phyloP scores from a whole-genome alignment of 345 rosid genomes.

The Arabidopsis thaliana region TAIR10.1 NC_003076.8:21036001-21036500 shows the following conservation, averaged over 20 bases:
- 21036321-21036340: neutral
- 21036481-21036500: slow-evolving; percentile 5
- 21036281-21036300: neutral
- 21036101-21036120: neutral
- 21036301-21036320: neutral
- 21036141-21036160: neutral
- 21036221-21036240: neutral
- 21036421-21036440: slow-evolving; percentile 39
- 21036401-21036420: slow-evolving; percentile 33
- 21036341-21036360: neutral
- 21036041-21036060: neutral
- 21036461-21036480: slow-evolving; percentile 7
- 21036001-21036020: neutral
- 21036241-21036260: slow-evolving; percentile 3
- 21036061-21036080: neutral
- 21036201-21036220: neutral
- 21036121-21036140: neutral
- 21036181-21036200: neutral
- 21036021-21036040: slow-evolving; percentile 20
- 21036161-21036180: neutral
- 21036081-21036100: neutral
- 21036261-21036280: neutral
- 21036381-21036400: slow-evolving; percentile 47
- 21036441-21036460: slow-evolving; percentile 29
- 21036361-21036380: slow-evolving; percentile 45